Percentiles rank a stretch among this genome's conserved stretches.
Conservation (phyloP, 305 asterid genomes). For the Fraxinus albicans region DNA sequence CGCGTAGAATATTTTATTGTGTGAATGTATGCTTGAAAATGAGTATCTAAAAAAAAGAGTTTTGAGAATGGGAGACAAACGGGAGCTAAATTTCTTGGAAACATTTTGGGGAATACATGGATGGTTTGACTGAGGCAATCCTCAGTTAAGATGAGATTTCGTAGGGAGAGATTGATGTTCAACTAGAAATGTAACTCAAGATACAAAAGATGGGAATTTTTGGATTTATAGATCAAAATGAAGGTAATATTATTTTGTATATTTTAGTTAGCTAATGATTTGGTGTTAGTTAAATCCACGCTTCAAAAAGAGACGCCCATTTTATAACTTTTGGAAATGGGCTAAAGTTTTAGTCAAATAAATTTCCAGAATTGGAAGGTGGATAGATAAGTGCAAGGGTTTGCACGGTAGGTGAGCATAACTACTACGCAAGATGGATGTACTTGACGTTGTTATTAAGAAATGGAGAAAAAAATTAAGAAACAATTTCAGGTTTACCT, state of each 20-base stretch:
- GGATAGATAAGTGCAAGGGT: background rate
- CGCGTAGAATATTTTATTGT: too few relatives aligned
- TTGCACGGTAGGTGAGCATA: background rate
- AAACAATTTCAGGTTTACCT: background rate
- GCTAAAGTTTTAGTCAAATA: background rate
- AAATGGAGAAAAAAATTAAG: background rate
- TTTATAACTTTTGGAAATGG: background rate
- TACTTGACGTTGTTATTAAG: background rate
- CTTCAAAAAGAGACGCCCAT: background rate
- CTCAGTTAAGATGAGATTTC: background rate
- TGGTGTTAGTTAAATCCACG: background rate
- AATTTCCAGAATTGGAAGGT: background rate
- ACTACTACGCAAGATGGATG: background rate
- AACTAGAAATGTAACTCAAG: background rate
- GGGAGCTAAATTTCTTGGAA: background rate
- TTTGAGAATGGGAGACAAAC: too few relatives aligned
- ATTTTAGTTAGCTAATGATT: background rate
- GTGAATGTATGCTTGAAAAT: too few relatives aligned
- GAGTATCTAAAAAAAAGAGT: too few relatives aligned
- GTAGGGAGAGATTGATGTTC: background rate
- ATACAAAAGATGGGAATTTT: background rate
- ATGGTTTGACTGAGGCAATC: background rate
- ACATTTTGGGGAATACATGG: background rate
- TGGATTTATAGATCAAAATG: background rate
- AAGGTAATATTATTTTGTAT: background rate